Percentiles rank a stretch among this genome's conserved stretches.
Evolutionary conservation across 2,329 filamentous ascomycete genomes (phyloP).

Genomic region (Lasiodiplodia sp.): DNA sequence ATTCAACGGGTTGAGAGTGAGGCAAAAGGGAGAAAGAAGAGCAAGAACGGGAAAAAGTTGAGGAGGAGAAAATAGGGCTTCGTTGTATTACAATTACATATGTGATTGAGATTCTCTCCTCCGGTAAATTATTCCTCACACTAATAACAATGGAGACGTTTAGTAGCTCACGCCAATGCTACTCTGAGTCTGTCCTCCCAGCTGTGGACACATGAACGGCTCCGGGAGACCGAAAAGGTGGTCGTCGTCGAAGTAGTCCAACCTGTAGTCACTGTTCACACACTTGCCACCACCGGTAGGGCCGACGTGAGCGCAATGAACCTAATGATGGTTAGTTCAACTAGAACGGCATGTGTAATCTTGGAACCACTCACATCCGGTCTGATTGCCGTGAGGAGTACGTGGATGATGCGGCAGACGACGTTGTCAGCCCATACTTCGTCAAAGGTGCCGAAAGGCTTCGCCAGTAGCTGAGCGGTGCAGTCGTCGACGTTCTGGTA

Average conservation of each 20-base stretch:
- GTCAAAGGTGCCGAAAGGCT: conserved; percentile 52
- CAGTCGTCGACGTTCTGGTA: conserved; percentile 47
- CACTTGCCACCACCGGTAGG: conserved; percentile 42
- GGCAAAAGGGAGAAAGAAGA: neutral
- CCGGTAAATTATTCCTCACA: neutral
- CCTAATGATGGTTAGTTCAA: neutral
- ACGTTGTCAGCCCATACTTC: conserved; percentile 56
- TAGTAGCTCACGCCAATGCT: neutral
- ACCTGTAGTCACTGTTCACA: conserved; percentile 37
- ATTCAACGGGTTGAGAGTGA: neutral
- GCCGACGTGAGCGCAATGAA: conserved; percentile 42
- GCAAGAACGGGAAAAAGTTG: neutral
- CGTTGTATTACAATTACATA: neutral
- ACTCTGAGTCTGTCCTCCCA: neutral
- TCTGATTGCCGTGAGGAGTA: conserved; percentile 44
- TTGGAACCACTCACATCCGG: conserved; percentile 34
- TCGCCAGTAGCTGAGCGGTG: conserved; percentile 41
- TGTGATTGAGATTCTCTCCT: neutral
- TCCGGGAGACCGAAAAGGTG: conserved; percentile 32
- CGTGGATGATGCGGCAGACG: conserved; percentile 52
- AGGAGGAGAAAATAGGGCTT: neutral
- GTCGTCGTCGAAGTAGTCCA: conserved; percentile 39
- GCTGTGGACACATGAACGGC: conserved; percentile 11
- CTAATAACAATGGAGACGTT: neutral
- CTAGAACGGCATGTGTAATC: too few species aligned